These are phyloP conservation scores for Wallacemonas sp. DNA, from an alignment of 208 protist species.

Conservation along the genomic window DNA sequence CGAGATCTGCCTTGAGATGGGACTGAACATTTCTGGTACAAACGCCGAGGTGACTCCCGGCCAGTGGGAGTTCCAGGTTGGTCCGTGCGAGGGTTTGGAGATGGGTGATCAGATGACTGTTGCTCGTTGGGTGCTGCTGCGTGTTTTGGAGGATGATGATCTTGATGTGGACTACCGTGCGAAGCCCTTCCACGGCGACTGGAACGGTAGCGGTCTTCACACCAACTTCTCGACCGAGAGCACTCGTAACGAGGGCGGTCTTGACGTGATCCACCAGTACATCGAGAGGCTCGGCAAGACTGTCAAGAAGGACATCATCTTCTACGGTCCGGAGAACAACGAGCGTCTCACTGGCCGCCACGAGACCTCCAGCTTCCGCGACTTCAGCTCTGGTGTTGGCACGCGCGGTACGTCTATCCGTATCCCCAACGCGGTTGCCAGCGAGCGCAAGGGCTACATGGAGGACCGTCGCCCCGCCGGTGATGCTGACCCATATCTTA, in stretches of 20 bases:
- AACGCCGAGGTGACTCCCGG: slow-evolving; percentile 97
- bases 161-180: slow-evolving; percentile 84
- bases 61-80: slow-evolving; percentile 98
- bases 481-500: slow-evolving; percentile 97
- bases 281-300: slow-evolving; percentile 71
- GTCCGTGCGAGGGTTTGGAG: slow-evolving; percentile 87
- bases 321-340: slow-evolving; percentile 90
- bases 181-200: slow-evolving; percentile 97
- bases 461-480: slow-evolving; percentile 96
- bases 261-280: slow-evolving; percentile 78
- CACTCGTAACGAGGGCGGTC: slow-evolving; percentile 78
- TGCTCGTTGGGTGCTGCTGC: slow-evolving; percentile 91
- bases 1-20: slow-evolving; percentile 83
- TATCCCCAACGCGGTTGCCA: slow-evolving; percentile 93
- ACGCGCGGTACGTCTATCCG: slow-evolving; percentile 94
- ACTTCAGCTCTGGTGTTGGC: slow-evolving; percentile 82
- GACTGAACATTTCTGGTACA: slow-evolving; percentile 88
- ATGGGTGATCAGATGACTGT: slow-evolving; percentile 95
- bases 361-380: slow-evolving; percentile 78
- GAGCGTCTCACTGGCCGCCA: slow-evolving; percentile 83
- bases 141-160: slow-evolving; percentile 67
- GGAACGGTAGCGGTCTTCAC: slow-evolving; percentile 98
- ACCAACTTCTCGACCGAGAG: slow-evolving; percentile 97
- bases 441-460: slow-evolving; percentile 95
- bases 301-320: slow-evolving; percentile 78